Conservation (phyloP, 202 grass and related monocot species). For the Elaeis oleifera region DNA sequence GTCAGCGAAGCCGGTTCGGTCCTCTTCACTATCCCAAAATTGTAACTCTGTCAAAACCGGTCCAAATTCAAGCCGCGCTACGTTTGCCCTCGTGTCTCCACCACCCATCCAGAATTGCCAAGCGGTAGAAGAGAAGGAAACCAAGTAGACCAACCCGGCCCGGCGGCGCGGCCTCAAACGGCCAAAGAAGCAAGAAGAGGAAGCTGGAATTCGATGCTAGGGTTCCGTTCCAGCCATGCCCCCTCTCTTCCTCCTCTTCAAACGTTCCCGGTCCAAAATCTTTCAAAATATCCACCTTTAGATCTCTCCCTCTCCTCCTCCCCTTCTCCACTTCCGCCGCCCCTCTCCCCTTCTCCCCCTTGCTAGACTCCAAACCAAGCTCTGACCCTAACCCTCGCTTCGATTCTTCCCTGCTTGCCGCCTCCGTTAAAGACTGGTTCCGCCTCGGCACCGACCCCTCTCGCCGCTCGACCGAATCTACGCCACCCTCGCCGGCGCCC, state of each 20-base stretch:
- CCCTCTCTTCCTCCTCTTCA: conserved; percentile 11
- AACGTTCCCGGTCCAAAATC: conserved; percentile 16
- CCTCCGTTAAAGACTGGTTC: conserved; percentile 55
- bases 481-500: conserved; percentile 34
- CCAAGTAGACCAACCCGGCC: too few species aligned
- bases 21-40: too few species aligned
- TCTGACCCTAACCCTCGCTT: background rate
- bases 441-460: background rate
- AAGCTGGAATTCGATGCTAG: too few species aligned
- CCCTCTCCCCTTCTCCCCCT: conserved; percentile 12
- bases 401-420: conserved; percentile 29
- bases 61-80: too few species aligned
- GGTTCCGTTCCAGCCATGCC: background rate
- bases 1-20: too few species aligned
- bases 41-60: too few species aligned
- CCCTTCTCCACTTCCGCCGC: conserved; percentile 17
- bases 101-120: too few species aligned
- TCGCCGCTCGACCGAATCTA: conserved; percentile 61
- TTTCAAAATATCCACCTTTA: too few species aligned
- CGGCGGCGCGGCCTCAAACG: too few species aligned
- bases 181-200: too few species aligned
- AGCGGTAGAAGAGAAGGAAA: too few species aligned
- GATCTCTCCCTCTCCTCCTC: conserved; percentile 29
- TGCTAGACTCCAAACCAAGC: background rate
- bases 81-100: too few species aligned